Evolutionary conservation across 2,329 filamentous ascomycete genomes (phyloP).

Genomic region (Botryosphaeria dothidea): DNA sequence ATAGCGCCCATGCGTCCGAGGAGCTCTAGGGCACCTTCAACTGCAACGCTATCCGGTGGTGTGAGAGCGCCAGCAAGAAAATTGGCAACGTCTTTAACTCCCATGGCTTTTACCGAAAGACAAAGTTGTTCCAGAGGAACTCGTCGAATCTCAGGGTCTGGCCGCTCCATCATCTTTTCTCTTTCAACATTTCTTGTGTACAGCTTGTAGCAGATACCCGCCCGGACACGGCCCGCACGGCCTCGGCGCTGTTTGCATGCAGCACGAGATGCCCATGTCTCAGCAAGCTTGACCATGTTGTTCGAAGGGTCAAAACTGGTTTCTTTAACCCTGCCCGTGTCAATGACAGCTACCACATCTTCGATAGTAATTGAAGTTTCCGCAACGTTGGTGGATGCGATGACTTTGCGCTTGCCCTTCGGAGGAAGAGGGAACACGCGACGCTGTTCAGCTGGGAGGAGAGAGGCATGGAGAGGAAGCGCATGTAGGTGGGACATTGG

Average conservation of each 20-base stretch:
- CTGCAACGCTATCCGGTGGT: slow-evolving; percentile 80
- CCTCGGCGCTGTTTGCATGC: slow-evolving; percentile 94
- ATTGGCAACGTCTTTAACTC: slow-evolving; percentile 73
- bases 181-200: slow-evolving; percentile 83
- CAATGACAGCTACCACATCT: slow-evolving; percentile 93
- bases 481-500: slow-evolving; percentile 65
- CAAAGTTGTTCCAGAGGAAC: slow-evolving; percentile 94
- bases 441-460: slow-evolving; percentile 85
- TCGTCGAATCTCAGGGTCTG: slow-evolving; percentile 89
- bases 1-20: slow-evolving; percentile 85
- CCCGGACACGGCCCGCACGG: slow-evolving; percentile 88
- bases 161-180: slow-evolving; percentile 79
- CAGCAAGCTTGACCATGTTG: slow-evolving; percentile 91
- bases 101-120: slow-evolving; percentile 93
- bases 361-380: slow-evolving; percentile 99
- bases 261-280: slow-evolving; percentile 91
- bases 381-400: slow-evolving; percentile 94
- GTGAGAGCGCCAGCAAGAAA: slow-evolving; percentile 88
- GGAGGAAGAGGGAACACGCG: slow-evolving; percentile 80
- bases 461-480: slow-evolving; percentile 86
- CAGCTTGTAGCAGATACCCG: slow-evolving; percentile 91
- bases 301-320: slow-evolving; percentile 89
- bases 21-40: slow-evolving; percentile 79
- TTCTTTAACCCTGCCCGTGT: slow-evolving; percentile 93
- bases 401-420: slow-evolving; percentile 80